phyloP scores from a whole-genome alignment of 1,284 basidiomycete species.

The Ceratobasidium sp. region DNA sequence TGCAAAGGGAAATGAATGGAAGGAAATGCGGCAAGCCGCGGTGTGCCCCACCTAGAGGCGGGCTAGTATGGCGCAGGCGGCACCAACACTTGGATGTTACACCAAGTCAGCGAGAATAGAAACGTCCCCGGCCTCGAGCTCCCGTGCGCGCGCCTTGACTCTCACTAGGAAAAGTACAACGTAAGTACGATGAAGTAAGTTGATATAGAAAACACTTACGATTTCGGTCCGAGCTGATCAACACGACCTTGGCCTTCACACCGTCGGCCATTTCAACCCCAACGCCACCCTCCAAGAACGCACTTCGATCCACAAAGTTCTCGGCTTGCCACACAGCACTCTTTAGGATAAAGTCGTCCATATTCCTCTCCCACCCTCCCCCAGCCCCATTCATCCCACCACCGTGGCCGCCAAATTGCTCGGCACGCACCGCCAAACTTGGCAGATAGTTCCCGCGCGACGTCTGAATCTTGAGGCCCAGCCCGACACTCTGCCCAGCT shows the following conservation, averaged over 20 bases:
- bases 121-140: slow-evolving; percentile 74
- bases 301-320: slow-evolving; percentile 87
- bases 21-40: slow-evolving; percentile 16
- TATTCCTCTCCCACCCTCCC: slow-evolving; percentile 70
- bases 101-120: slow-evolving; percentile 7
- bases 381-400: slow-evolving; percentile 49
- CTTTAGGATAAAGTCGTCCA: slow-evolving; percentile 94
- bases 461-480: slow-evolving; percentile 86
- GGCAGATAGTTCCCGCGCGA: slow-evolving; percentile 92
- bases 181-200: slow-evolving; percentile 39
- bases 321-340: slow-evolving; percentile 91
- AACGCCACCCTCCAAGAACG: slow-evolving; percentile 58
- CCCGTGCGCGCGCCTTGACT: slow-evolving; percentile 80
- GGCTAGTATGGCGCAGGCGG: background rate
- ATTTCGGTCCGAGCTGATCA: slow-evolving; percentile 92
- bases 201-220: slow-evolving; percentile 59
- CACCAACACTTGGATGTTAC: background rate
- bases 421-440: slow-evolving; percentile 81
- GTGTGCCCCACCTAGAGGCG: slow-evolving; percentile 10
- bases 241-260: slow-evolving; percentile 77
- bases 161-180: slow-evolving; percentile 61
- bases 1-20: background rate
- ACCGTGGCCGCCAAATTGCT: slow-evolving; percentile 76
- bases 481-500: slow-evolving; percentile 23
- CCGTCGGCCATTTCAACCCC: slow-evolving; percentile 50